Base-by-base conservation (phyloP, 805 yeast genomes). In the Candida michaelii region DNA sequence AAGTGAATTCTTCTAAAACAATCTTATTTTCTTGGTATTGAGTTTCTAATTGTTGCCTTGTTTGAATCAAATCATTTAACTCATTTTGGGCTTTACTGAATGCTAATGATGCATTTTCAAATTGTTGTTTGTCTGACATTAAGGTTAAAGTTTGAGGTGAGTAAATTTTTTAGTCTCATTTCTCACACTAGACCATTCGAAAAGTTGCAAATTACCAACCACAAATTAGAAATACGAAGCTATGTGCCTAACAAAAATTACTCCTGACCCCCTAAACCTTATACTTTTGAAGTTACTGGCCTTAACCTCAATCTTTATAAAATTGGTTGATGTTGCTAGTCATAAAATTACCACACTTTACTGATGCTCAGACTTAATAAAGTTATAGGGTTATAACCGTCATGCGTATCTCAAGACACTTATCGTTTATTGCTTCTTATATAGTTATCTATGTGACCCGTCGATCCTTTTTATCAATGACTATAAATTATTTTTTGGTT, bases 1-100 rank as follows among this genome's bases (percentile, higher is more conserved):
- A 45, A 21, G 76, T 78, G 54, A 93, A 86, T 64, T 93, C 99
- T 44, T 78, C 82, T 50, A 82, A 74, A 12, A 93, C 99, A 38
- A 93, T 90, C 54, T 82, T 82, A 62, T 90, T 90, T 62, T 93
- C 99, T 63, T 93, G 99, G 53, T 73, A 79, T 65, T 93, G 99
- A 1, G 97, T 87, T 59, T 93, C 99, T 35, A 93, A 75, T 57
- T 83, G 79, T 51, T 91, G 95, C 56, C 98, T 81, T 10, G 89
- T 80, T 4, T 78, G 69, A 27, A 89, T 73, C 32, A 80, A 68
- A 39, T 79, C 84, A 36, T 71, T 66, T 36, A 80, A 60, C 17
- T 65, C 62, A 38, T 62, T 62, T 52, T 80, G 85, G 9, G 69
- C 61, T 30, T 65, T 55, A 51, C 62, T 73, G 71, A 66, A 74